These are phyloP conservation scores for Mycoemilia scoparia DNA, from an alignment of 192 early-diverging fungal species.

Conservation along the genomic window DNA sequence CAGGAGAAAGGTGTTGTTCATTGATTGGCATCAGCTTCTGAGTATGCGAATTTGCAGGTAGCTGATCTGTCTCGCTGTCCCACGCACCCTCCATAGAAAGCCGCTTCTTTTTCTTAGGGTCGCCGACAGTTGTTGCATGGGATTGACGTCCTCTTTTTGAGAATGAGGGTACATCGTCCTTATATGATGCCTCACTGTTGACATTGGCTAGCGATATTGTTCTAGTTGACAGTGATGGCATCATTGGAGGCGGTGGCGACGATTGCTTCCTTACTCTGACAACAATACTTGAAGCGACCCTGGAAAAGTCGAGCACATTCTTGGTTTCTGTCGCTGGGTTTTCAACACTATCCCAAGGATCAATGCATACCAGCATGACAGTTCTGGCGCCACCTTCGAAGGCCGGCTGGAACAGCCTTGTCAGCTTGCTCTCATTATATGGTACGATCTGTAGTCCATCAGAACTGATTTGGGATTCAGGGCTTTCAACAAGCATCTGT, in stretches of 20 bases:
- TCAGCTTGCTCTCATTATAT: constrained; percentile 49
- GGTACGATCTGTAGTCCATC: constrained; percentile 29
- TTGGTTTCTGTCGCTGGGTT: constrained; percentile 17
- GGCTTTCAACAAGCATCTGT: not conserved
- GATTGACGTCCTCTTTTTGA: constrained; percentile 3
- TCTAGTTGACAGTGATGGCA: constrained; percentile 1
- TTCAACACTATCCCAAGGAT: constrained; percentile 33
- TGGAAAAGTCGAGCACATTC: constrained; percentile 42
- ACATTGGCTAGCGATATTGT: constrained; percentile 1
- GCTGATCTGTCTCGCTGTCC: constrained; percentile 13
- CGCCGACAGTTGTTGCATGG: constrained; percentile 3
- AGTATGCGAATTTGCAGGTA: too few relatives aligned
- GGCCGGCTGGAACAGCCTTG: constrained; percentile 40
- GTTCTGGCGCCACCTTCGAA: constrained; percentile 40
- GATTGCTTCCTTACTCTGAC: constrained; percentile 25
- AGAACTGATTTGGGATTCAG: not conserved
- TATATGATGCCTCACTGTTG: not conserved
- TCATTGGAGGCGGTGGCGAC: constrained; percentile 3
- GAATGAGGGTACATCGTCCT: too few relatives aligned
- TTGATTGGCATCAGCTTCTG: too few relatives aligned
- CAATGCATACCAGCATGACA: constrained; percentile 41
- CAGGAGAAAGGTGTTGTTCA: too few relatives aligned
- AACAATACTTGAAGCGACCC: constrained; percentile 35
- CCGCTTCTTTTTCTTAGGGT: constrained; percentile 12
- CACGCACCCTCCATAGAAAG: constrained; percentile 15